Evolutionary conservation across 106 monocot species (phyloP).

Genomic region (Ottelia alismoides): DNA sequence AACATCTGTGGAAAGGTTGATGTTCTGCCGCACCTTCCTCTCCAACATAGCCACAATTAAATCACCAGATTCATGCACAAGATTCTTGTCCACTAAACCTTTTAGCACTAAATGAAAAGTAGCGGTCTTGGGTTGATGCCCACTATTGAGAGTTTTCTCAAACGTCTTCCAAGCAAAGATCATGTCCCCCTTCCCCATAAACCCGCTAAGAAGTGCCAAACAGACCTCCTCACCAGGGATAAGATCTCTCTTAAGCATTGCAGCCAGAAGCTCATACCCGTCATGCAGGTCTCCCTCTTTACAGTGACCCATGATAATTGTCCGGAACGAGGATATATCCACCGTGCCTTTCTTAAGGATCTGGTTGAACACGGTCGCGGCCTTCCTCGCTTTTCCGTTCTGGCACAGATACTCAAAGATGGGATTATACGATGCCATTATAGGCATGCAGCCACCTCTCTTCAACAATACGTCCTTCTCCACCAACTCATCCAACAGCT

Average conservation of each 20-base stretch:
- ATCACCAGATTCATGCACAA: conserved; percentile 33
- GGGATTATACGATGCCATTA: conserved; percentile 81
- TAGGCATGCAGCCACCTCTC: conserved; percentile 35
- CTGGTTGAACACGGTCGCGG: conserved; percentile 41
- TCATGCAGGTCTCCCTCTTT: conserved; percentile 32
- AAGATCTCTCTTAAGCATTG: conserved; percentile 60
- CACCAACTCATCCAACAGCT: conserved; percentile 55
- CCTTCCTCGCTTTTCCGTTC: conserved; percentile 61
- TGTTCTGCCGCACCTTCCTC: conserved; percentile 58
- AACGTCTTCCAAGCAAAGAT: conserved; percentile 44
- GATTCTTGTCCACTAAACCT: conserved; percentile 25
- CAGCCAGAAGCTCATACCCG: conserved; percentile 42
- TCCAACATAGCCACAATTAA: conserved; percentile 61
- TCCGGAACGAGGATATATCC: conserved; percentile 71
- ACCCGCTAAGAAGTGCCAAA: conserved; percentile 41
- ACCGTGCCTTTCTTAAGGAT: conserved; percentile 42
- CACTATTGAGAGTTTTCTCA: conserved; percentile 55
- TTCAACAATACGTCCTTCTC: conserved; percentile 46
- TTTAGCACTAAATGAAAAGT: conserved; percentile 55
- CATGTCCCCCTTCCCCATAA: conserved; percentile 25
- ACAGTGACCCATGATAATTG: conserved; percentile 67
- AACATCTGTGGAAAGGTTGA: conserved; percentile 52
- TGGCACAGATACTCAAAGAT: conserved; percentile 52
- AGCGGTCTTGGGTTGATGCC: conserved; percentile 52
- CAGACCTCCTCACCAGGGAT: conserved; percentile 49